Evolutionary conservation across 148 eudicot genomes (phyloP), one percentile per base, ranked within the genome.

Genomic region (Agrostemma githago): DNA sequence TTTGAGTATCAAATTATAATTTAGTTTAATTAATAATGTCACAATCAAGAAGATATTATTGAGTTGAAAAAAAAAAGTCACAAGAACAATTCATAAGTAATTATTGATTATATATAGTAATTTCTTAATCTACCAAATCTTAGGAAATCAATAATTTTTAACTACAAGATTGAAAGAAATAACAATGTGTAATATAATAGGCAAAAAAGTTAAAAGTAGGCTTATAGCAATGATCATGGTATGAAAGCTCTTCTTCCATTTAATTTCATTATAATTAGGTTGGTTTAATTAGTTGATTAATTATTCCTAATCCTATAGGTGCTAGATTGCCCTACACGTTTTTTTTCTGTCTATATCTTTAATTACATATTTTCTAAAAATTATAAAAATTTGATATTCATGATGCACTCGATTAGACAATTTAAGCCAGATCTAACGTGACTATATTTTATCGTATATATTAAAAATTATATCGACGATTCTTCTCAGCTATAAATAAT

Each of bases 31-130:
- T 58, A 78, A 42, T 71, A 48, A 77, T 65, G 79, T 78, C 81
- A 78, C 78, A 8, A 70, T 82, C 84, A 82, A 65, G 43, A 56
- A 70, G 79, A 76, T 71, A 59, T 41, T 71, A 59, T 41, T 51
- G 19, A 51, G 53, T 56, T 42, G 46, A 26, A 44, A 69, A 66
- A 69, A 66, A 66, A 67, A 72, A 65, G 67, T 61, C 66, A 65
- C 41, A 21, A 44, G 48, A 76, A 72, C 59, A 69, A 62, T 66
- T 44, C 26, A 26, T 26, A 26, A 26, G 0, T 26, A 26, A 26
- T 26, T 26, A 26, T 26, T 26, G 34, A 26, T 26, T 26, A 26
- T 26, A 26, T 26, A 26, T 26, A 26, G 34, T 26, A 26, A 61
- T 62, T 57, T 51, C 46, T 62, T 62, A n/a, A 74, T 21, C 66